phyloP scores from a whole-genome alignment of 2,329 filamentous ascomycete genomes.

The Graphilbum fragrans region DNA sequence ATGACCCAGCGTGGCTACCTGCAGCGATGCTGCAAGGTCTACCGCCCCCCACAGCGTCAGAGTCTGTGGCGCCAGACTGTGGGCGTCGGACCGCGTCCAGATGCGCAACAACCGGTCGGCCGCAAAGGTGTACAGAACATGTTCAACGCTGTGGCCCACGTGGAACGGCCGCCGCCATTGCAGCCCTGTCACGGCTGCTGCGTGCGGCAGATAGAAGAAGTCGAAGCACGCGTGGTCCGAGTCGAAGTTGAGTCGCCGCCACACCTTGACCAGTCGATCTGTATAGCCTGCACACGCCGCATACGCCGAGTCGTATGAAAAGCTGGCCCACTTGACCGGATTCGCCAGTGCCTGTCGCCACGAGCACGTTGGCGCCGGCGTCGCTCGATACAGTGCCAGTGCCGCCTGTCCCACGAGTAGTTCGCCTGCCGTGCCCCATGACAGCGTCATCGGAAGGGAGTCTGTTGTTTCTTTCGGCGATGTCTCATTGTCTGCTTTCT shows the following conservation, averaged over 20 bases:
- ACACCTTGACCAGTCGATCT: slow-evolving; percentile 83
- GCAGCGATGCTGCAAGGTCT: slow-evolving; percentile 61
- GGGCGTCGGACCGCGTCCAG: slow-evolving; percentile 68
- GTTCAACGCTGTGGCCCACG: slow-evolving; percentile 66
- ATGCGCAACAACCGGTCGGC: slow-evolving; percentile 69
- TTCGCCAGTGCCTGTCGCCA: slow-evolving; percentile 70
- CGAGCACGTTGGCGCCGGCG: slow-evolving; percentile 37
- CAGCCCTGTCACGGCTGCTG: slow-evolving; percentile 63
- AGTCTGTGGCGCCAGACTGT: slow-evolving; percentile 46
- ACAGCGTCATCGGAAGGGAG: slow-evolving; percentile 38
- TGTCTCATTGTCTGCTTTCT: slow-evolving; percentile 12
- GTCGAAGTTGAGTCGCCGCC: slow-evolving; percentile 78
- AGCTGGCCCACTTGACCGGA: slow-evolving; percentile 57
- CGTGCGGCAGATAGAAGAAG: slow-evolving; percentile 80
- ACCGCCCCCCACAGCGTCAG: slow-evolving; percentile 73
- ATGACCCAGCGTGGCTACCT: slow-evolving; percentile 19
- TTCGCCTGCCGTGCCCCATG: slow-evolving; percentile 81
- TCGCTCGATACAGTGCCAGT: slow-evolving; percentile 55
- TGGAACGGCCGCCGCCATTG: slow-evolving; percentile 77
- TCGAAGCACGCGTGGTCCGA: slow-evolving; percentile 78
- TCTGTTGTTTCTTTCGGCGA: too few species aligned
- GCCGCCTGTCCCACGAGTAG: slow-evolving; percentile 62
- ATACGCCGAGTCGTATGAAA: slow-evolving; percentile 79
- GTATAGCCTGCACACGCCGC: slow-evolving; percentile 70
- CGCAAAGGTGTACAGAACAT: slow-evolving; percentile 83